Evolutionary conservation across 139 green algal genomes (phyloP).

Genomic region (Tetradesmus obliquus): DNA sequence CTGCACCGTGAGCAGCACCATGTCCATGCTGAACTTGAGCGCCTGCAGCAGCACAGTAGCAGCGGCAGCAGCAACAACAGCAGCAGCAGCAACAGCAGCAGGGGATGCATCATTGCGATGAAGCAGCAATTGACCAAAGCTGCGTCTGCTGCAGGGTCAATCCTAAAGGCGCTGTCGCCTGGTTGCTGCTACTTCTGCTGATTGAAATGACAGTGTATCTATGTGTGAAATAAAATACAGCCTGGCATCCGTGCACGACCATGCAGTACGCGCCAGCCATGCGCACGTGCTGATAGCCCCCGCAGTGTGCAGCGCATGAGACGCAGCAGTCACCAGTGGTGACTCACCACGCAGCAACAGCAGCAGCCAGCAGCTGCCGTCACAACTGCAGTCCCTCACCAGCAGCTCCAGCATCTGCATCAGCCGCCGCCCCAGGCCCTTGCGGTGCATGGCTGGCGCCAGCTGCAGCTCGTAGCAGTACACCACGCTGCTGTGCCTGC

Average conservation of each 20-base stretch:
- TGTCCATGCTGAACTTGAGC: constrained; percentile 25
- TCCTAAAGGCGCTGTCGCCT: too few species aligned
- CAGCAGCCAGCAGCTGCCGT: neutral
- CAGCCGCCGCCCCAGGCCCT: constrained; percentile 44
- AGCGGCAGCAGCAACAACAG: neutral
- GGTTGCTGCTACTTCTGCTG: too few species aligned
- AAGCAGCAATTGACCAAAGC: neutral
- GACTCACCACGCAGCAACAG: neutral
- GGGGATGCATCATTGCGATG: neutral
- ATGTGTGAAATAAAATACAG: too few species aligned
- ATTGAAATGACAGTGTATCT: too few species aligned
- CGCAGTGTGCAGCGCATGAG: too few species aligned
- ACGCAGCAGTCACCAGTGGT: too few species aligned
- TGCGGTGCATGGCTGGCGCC: constrained; percentile 17
- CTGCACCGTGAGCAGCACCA: constrained; percentile 42
- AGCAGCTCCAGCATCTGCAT: constrained; percentile 53
- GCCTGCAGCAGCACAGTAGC: constrained; percentile 24
- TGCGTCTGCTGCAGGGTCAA: neutral
- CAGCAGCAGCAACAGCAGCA: neutral
- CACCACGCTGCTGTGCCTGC: constrained; percentile 8
- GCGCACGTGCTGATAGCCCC: too few species aligned
- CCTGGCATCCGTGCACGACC: too few species aligned
- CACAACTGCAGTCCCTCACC: neutral
- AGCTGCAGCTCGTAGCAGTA: constrained; percentile 57
- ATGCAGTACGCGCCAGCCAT: too few species aligned